Percentiles rank a stretch among this genome's conserved stretches.
These are phyloP conservation scores for Acer saccharum DNA, from an alignment of 345 rosid species.

Conservation along the genomic window DNA sequence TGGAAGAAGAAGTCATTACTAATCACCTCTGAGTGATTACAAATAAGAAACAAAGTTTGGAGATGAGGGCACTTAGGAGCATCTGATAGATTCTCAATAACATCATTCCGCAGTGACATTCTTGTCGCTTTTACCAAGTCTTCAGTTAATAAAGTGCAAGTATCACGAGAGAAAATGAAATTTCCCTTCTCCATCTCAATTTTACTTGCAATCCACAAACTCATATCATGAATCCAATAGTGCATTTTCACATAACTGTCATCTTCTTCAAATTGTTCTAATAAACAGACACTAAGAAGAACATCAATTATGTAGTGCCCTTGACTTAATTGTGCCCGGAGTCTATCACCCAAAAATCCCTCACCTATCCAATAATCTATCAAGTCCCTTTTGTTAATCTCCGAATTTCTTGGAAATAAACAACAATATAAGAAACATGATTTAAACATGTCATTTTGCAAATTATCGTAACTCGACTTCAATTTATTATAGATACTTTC, in stretches of 20 bases:
- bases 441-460: too few relatives aligned
- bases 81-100: slow-evolving; percentile 8
- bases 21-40: background rate
- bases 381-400: too few relatives aligned
- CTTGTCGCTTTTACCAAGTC: background rate
- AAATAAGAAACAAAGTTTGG: slow-evolving; percentile 16
- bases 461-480: too few relatives aligned
- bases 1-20: slow-evolving; percentile 15
- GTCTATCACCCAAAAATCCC: too few relatives aligned
- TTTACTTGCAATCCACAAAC: slow-evolving; percentile 32
- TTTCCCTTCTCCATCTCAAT: background rate
- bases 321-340: too few relatives aligned
- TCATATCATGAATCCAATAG: slow-evolving; percentile 38
- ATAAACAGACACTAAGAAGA: too few relatives aligned
- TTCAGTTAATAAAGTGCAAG: background rate
- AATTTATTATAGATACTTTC: too few relatives aligned
- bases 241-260: slow-evolving; percentile 36
- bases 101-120: slow-evolving; percentile 23
- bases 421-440: too few relatives aligned
- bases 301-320: too few relatives aligned
- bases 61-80: slow-evolving; percentile 25
- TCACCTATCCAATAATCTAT: too few relatives aligned
- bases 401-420: too few relatives aligned
- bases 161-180: background rate
- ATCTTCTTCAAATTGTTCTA: background rate